Evolutionary conservation across 805 yeast species (phyloP).

Genomic region (Zygotorulaspora florentina): DNA sequence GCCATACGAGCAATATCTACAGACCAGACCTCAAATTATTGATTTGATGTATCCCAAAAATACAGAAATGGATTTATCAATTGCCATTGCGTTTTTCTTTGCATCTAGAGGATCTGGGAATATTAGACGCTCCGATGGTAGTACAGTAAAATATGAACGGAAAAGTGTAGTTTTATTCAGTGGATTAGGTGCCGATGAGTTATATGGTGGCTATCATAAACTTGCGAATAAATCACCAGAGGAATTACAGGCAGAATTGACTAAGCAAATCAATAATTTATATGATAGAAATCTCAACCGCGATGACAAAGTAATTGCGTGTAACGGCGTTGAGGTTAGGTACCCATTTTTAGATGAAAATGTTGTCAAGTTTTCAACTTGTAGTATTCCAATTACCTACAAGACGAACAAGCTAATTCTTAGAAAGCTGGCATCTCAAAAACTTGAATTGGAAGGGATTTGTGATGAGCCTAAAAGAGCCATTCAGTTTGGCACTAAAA

Average conservation of each 20-base stretch:
- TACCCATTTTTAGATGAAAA: constrained; percentile 76
- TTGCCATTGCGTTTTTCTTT: constrained; percentile 92
- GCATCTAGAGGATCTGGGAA: constrained; percentile 63
- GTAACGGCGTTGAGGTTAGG: constrained; percentile 86
- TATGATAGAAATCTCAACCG: constrained; percentile 80
- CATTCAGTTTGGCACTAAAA: constrained; percentile 91
- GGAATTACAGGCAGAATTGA: constrained; percentile 55
- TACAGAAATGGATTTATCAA: constrained; percentile 94
- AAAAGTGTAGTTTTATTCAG: constrained; percentile 70
- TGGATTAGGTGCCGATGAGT: constrained; percentile 96
- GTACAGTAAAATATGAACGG: constrained; percentile 41
- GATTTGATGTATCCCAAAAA: constrained; percentile 74
- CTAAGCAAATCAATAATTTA: constrained; percentile 65
- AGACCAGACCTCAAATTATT: constrained; percentile 48
- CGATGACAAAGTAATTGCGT: constrained; percentile 82
- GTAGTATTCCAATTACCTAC: constrained; percentile 46
- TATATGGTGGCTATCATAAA: constrained; percentile 93
- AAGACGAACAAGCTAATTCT: constrained; percentile 53
- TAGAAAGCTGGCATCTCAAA: constrained; percentile 52
- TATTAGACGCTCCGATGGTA: constrained; percentile 16
- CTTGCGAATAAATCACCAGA: constrained; percentile 49
- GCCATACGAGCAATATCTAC: constrained; percentile 59
- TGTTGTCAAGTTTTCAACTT: constrained; percentile 49
- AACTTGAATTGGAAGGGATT: constrained; percentile 50
- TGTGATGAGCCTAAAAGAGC: constrained; percentile 83